Percentiles rank a stretch among this genome's conserved stretches.
Evolutionary conservation across 2,329 filamentous ascomycete genomes (phyloP).

Genomic region (Eutypa lata): DNA sequence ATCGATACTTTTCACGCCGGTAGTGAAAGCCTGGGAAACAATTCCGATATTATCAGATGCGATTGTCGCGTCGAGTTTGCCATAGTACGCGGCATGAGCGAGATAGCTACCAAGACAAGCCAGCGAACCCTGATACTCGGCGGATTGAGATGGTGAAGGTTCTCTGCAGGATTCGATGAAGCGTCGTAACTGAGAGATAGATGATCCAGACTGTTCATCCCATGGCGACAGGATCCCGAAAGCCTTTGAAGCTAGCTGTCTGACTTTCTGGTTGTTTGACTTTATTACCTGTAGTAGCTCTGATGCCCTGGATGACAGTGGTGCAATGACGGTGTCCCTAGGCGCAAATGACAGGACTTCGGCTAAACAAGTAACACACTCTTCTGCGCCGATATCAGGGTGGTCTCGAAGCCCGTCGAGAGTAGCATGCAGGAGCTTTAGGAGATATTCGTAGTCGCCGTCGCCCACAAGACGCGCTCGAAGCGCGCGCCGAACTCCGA

Average conservation of each 20-base stretch:
- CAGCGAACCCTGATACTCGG: conserved; percentile 29
- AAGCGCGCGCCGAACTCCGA: conserved; percentile 59
- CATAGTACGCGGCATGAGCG: conserved; percentile 24
- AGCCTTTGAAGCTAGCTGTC: conserved; percentile 64
- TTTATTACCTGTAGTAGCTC: conserved; percentile 59
- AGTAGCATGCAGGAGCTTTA: conserved; percentile 50
- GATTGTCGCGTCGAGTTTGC: conserved; percentile 12
- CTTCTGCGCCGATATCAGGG: conserved; percentile 31
- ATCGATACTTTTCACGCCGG: conserved; percentile 15
- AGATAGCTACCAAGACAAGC: conserved; percentile 25
- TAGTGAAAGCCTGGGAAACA: conserved; percentile 13
- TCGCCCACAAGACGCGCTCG: conserved; percentile 46
- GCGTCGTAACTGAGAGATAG: conserved; percentile 34
- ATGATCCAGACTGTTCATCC: conserved; percentile 37
- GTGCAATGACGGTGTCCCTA: conserved; percentile 23
- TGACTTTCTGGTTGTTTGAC: conserved; percentile 69
- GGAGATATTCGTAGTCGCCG: conserved; percentile 35
- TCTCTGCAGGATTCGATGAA: conserved; percentile 20
- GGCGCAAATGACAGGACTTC: conserved; percentile 28
- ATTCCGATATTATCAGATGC: conserved; percentile 22
- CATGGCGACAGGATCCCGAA: conserved; percentile 78
- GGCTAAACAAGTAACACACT: conserved; percentile 23
- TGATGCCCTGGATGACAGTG: conserved; percentile 42
- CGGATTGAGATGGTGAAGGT: conserved; percentile 24
- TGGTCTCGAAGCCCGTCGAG: conserved; percentile 53